Percentiles rank a stretch among this genome's conserved stretches.
phyloP scores from a whole-genome alignment of 2,329 filamentous ascomycete species.

The Paracamarosporium sp. region DNA sequence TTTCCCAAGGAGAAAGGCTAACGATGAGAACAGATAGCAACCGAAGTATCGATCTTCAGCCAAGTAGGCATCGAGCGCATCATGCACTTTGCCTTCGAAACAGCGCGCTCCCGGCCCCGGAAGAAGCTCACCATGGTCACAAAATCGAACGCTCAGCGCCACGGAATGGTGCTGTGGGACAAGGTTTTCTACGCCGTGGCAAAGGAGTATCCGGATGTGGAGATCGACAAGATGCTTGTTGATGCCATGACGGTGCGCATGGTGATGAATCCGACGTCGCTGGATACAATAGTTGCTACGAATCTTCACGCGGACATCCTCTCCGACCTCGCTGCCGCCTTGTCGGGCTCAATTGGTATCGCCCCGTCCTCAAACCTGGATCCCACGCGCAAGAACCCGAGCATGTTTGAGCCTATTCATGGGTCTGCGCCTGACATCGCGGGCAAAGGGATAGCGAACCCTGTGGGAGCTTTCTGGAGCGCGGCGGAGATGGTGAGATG shows the following conservation, averaged over 20 bases:
- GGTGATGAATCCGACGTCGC: slow-evolving; percentile 52
- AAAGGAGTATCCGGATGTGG: slow-evolving; percentile 54
- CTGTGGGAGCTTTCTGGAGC: slow-evolving; percentile 72
- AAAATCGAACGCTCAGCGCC: slow-evolving; percentile 57
- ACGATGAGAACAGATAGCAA: slow-evolving; percentile 34
- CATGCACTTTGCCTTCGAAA: slow-evolving; percentile 57
- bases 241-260: slow-evolving; percentile 59
- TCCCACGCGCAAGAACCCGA: slow-evolving; percentile 63
- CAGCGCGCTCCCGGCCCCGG: slow-evolving; percentile 49
- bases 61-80: slow-evolving; percentile 55
- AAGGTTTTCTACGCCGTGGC: slow-evolving; percentile 54
- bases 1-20: too few relatives aligned
- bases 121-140: slow-evolving; percentile 59
- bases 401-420: slow-evolving; percentile 70
- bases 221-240: slow-evolving; percentile 58
- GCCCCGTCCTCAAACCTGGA: slow-evolving; percentile 72
- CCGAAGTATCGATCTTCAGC: slow-evolving; percentile 57
- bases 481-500: slow-evolving; percentile 72
- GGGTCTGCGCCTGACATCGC: slow-evolving; percentile 70
- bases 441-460: slow-evolving; percentile 68
- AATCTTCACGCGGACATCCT: slow-evolving; percentile 67
- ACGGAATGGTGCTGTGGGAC: slow-evolving; percentile 59
- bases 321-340: slow-evolving; percentile 70
- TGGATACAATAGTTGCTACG: slow-evolving; percentile 58
- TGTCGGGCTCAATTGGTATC: slow-evolving; percentile 72